phyloP scores from a whole-genome alignment of 257 asterid species.

The Ilex aquifolium region DNA sequence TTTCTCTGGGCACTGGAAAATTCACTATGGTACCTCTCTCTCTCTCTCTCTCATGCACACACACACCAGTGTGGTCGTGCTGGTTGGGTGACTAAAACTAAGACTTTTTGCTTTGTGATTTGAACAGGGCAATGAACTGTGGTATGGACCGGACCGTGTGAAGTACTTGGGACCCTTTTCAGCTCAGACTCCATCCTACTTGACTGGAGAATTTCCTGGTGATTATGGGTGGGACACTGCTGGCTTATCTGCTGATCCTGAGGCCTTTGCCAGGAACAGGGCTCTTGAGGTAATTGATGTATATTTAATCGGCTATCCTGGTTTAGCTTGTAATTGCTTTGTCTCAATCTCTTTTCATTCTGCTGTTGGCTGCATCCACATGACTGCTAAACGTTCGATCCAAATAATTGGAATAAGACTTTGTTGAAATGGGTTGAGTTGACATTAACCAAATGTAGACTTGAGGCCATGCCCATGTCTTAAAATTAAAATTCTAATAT shows the following conservation, averaged over 20 bases:
- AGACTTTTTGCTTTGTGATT: background rate
- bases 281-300: slow-evolving; percentile 59
- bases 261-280: slow-evolving; percentile 74
- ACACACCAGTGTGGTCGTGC: background rate
- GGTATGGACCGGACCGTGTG: slow-evolving; percentile 86
- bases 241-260: slow-evolving; percentile 83
- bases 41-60: background rate
- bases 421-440: too few relatives aligned
- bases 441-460: too few relatives aligned
- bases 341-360: too few relatives aligned
- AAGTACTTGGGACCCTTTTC: slow-evolving; percentile 91
- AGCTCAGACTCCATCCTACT: slow-evolving; percentile 82
- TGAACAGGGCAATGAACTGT: slow-evolving; percentile 49
- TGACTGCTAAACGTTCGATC: too few relatives aligned
- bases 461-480: too few relatives aligned
- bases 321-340: too few relatives aligned
- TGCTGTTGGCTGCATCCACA: too few relatives aligned
- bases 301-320: too few relatives aligned
- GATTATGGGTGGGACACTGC: slow-evolving; percentile 96
- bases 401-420: too few relatives aligned
- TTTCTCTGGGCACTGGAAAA: slow-evolving; percentile 54
- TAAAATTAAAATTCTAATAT: too few relatives aligned
- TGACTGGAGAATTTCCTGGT: slow-evolving; percentile 80
- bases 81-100: background rate
- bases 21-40: slow-evolving; percentile 47